Evolutionary conservation across 2,329 filamentous ascomycete genomes (phyloP), one percentile per base, ranked within the genome.

Genomic region (Aspergillus japonicus): DNA sequence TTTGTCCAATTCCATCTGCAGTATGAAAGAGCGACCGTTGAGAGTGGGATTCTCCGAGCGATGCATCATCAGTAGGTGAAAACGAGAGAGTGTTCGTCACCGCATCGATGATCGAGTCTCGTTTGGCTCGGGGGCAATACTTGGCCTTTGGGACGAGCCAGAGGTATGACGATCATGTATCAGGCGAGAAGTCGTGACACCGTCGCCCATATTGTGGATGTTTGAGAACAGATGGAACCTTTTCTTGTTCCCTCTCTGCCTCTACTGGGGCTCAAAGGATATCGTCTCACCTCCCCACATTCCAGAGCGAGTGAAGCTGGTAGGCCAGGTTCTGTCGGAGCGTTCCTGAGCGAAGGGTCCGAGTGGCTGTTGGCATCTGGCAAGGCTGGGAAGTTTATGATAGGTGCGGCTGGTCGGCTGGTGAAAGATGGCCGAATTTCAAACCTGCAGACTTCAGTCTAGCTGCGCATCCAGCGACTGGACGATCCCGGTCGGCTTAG

Each of bases 271-370:
- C 39, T 44, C 5, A 44, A 44, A 44, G 39, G n/a, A 44, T n/a
- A 53, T 24, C 14, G 23, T 39, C 39, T 19, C n/a, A 53, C 35
- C 23, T 53, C 42, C 23, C 56, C 61, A 63, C 62, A 64, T 64
- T 62, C 63, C 61, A 59, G 24, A 23, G 51, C 21, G 47, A 33
- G 21, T 26, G 61, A 62, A 21, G 35, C 54, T 56, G 51, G 56
- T 63, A 58, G 56, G 61, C 51, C 56, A 56, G 42, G 50, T 57
- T 31, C 48, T 44, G 60, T 59, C 58, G 60, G 51, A 64, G 64
- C 65, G 66, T 64, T 66, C 64, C 59, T 62, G 63, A 56, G 53
- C 59, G 24, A 51, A 58, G 57, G 54, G 62, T 51, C 59, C 56
- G 48, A 59, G 61, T 54, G 59, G 62, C 51, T 59, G 55, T 47